phyloP scores from a whole-genome alignment of 1,284 basidiomycete genomes.

The Moesziomyces parantarcticus region DNA sequence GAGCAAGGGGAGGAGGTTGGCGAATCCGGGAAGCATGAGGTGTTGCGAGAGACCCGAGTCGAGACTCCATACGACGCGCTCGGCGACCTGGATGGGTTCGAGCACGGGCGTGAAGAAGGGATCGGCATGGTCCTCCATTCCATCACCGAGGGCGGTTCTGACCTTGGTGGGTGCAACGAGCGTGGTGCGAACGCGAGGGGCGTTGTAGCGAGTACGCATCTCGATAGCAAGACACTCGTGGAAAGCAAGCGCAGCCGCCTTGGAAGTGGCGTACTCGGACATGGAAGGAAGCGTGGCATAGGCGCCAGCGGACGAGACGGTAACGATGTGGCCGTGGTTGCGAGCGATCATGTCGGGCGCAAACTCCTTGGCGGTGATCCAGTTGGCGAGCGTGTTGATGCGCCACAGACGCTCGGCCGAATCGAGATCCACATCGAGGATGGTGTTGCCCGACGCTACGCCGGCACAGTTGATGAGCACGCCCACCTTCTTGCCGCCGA shows the following conservation, averaged over 20 bases:
- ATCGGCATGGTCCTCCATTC: constrained; percentile 61
- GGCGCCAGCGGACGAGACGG: constrained; percentile 59
- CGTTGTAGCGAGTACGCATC: constrained; percentile 59
- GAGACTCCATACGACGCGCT: constrained; percentile 53
- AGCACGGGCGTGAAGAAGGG: constrained; percentile 64
- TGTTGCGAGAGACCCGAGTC: constrained; percentile 60
- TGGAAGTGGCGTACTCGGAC: constrained; percentile 61
- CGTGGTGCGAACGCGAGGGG: constrained; percentile 60
- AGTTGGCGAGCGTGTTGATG: constrained; percentile 64
- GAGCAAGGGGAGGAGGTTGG: constrained; percentile 55
- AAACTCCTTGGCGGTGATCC: constrained; percentile 62
- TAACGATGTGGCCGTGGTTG: constrained; percentile 66
- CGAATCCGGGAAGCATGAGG: constrained; percentile 57
- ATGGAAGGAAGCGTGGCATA: constrained; percentile 61
- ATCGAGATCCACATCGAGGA: constrained; percentile 55
- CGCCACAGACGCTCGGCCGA: constrained; percentile 50
- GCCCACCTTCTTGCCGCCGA: constrained; percentile 52
- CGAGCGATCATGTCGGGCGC: constrained; percentile 59
- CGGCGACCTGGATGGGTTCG: constrained; percentile 60
- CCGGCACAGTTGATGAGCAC: constrained; percentile 65
- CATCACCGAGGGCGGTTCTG: constrained; percentile 62
- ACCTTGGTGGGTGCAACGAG: constrained; percentile 65
- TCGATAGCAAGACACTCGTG: constrained; percentile 63
- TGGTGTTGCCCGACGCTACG: constrained; percentile 57
- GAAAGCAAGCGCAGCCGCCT: constrained; percentile 64